A percentile compares a stretch with the other conserved stretches of the same genome.
Evolutionary conservation across 805 yeast species (phyloP).

Genomic region (Novakomyces olei): DNA sequence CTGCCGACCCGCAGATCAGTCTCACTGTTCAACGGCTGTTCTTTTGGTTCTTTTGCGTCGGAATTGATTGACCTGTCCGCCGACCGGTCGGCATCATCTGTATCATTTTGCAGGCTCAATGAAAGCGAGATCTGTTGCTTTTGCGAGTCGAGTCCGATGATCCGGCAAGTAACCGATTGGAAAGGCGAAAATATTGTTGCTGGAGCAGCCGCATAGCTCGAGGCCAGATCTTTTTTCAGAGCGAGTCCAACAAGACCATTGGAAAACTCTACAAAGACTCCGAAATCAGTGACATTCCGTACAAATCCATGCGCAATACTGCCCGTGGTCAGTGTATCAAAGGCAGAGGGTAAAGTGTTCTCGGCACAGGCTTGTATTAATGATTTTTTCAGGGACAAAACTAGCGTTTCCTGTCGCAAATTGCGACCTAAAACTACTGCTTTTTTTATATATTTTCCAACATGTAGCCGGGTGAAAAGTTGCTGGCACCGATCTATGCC

Average conservation of each 20-base stretch:
- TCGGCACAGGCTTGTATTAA: conserved; percentile 41
- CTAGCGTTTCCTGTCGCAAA: conserved; percentile 34
- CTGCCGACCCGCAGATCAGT: conserved; percentile 39
- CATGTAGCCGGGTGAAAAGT: conserved; percentile 33
- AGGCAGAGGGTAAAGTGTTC: conserved; percentile 32
- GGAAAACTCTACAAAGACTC: conserved; percentile 66
- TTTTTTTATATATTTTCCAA: conserved; percentile 39
- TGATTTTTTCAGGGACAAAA: conserved; percentile 40
- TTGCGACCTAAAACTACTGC: conserved; percentile 51
- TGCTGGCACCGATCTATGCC: conserved; percentile 53
- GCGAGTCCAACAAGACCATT: conserved; percentile 66
- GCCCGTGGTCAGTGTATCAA: conserved; percentile 34
- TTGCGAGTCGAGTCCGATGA: conserved; percentile 48
- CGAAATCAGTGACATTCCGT: conserved; percentile 53
- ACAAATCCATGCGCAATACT: conserved; percentile 48
- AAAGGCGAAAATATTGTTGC: conserved; percentile 39
- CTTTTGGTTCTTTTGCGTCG: no score
- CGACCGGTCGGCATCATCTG: conserved; percentile 29
- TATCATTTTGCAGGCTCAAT: conserved; percentile 14
- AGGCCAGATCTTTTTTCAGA: conserved; percentile 37
- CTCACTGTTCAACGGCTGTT: no score
- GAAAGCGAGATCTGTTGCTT: conserved; percentile 45
- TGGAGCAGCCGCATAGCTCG: conserved; percentile 27
- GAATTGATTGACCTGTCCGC: conserved; percentile 34
- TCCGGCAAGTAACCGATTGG: conserved; percentile 47